Evolutionary conservation across 345 rosid genomes (phyloP).

Genomic region (Gossypium raimondii): DNA sequence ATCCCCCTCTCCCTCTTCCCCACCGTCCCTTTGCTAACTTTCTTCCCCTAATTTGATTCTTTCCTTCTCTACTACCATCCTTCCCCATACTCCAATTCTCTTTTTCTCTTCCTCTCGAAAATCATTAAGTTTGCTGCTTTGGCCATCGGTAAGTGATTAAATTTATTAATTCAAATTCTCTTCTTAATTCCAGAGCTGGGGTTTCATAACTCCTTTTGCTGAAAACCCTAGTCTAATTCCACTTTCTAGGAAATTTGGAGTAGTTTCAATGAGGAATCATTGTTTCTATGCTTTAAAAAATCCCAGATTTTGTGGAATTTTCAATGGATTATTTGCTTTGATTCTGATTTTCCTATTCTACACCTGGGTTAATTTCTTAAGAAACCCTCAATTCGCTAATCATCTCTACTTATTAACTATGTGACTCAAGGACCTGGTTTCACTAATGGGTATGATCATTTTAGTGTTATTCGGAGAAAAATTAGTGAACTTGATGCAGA

Average conservation of each 20-base stretch:
- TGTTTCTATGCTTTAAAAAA: conserved; percentile 20
- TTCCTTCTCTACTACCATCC: too few species aligned
- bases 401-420: conserved; percentile 21
- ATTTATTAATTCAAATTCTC: background rate
- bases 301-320: conserved; percentile 36
- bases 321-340: conserved; percentile 35
- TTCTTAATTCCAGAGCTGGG: background rate
- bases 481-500: conserved; percentile 21
- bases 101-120: background rate
- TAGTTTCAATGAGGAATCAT: conserved; percentile 6
- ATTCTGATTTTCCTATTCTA: conserved; percentile 33
- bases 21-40: too few species aligned
- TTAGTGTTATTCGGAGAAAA: conserved; percentile 25
- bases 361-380: conserved; percentile 28
- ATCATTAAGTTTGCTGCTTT: background rate
- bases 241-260: background rate
- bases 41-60: background rate
- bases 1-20: too few species aligned
- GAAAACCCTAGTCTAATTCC: conserved; percentile 26
- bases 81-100: background rate
- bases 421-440: background rate
- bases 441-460: conserved; percentile 24
- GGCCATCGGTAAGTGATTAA: background rate
- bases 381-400: conserved; percentile 27
- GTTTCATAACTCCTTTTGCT: conserved; percentile 13